These are phyloP conservation scores for Fraxinus americana DNA, from an alignment of 257 asterid species.

Conservation along the genomic window DNA sequence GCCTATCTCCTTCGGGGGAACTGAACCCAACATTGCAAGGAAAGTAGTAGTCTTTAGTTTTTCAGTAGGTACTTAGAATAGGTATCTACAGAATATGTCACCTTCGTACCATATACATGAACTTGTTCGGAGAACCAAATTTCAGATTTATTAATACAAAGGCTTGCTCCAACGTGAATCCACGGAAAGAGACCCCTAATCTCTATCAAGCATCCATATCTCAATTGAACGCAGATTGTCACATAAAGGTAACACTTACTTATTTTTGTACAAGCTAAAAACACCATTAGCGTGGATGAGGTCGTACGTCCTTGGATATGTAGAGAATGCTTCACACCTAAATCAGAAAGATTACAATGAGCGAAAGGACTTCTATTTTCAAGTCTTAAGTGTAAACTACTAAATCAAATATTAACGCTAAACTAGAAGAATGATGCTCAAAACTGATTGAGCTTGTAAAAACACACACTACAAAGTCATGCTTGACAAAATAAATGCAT, in stretches of 20 bases:
- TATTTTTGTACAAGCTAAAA: conserved; percentile 82
- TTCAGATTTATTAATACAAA: too few species aligned
- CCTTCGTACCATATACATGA: neutral
- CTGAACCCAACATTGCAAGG: neutral
- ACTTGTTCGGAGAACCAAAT: neutral
- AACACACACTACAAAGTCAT: too few species aligned
- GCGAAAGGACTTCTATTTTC: neutral
- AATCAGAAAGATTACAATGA: conserved; percentile 21
- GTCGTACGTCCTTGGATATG: conserved; percentile 95
- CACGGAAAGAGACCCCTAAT: neutral
- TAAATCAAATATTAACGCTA: neutral
- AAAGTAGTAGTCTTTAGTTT: neutral
- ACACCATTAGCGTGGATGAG: conserved; percentile 92
- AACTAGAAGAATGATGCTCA: neutral
- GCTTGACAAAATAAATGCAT: neutral
- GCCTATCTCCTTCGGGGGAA: neutral
- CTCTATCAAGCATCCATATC: neutral
- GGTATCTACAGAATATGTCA: neutral
- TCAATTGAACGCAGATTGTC: neutral
- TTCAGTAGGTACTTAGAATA: neutral
- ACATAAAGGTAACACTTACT: conserved; percentile 48
- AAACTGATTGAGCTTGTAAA: neutral
- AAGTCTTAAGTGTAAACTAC: neutral
- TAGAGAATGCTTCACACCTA: conserved; percentile 97
- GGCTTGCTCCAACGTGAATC: neutral